phyloP scores from a whole-genome alignment of 2,329 filamentous ascomycete species.

The Stagonosporopsis cucurbitacearum region DNA sequence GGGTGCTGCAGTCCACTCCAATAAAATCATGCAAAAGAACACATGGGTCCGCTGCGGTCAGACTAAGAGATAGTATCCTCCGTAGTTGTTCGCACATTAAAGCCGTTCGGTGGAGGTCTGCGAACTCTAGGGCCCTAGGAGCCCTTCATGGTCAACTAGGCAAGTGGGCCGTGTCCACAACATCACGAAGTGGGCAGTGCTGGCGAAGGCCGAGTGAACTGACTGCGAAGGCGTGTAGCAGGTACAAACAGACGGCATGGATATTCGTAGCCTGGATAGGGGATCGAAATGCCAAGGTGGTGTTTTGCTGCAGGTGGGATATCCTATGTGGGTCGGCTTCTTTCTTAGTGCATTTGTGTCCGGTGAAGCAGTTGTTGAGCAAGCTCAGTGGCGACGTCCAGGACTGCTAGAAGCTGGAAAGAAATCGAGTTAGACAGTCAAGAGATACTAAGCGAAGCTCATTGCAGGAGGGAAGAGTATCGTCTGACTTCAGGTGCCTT shows the following conservation, averaged over 20 bases:
- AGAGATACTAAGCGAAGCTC: not conserved
- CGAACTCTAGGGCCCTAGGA: not conserved
- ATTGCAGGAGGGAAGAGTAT: not conserved
- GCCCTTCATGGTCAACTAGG: not conserved
- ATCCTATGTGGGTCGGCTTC: slow-evolving; percentile 8
- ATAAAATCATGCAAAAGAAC: not conserved
- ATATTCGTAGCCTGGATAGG: not conserved
- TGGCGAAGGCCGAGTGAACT: not conserved
- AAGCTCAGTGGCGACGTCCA: not conserved
- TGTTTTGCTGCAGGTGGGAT: slow-evolving; percentile 12
- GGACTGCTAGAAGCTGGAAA: not conserved
- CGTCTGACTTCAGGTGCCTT: not conserved
- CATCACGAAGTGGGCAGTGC: not conserved
- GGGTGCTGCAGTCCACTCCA: not conserved
- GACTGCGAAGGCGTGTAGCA: not conserved
- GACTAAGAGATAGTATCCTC: not conserved
- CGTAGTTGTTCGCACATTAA: not conserved
- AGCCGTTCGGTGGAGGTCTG: not conserved
- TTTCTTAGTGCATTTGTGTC: slow-evolving; percentile 3
- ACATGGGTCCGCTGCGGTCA: not conserved
- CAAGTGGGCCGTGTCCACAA: not conserved
- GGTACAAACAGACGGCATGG: not conserved
- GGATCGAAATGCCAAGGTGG: slow-evolving; percentile 6
- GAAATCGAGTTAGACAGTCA: not conserved
- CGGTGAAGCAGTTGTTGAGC: slow-evolving; percentile 14